Evolutionary conservation across 1,284 basidiomycete genomes (phyloP).

Genomic region (Blastosporella zonata): DNA sequence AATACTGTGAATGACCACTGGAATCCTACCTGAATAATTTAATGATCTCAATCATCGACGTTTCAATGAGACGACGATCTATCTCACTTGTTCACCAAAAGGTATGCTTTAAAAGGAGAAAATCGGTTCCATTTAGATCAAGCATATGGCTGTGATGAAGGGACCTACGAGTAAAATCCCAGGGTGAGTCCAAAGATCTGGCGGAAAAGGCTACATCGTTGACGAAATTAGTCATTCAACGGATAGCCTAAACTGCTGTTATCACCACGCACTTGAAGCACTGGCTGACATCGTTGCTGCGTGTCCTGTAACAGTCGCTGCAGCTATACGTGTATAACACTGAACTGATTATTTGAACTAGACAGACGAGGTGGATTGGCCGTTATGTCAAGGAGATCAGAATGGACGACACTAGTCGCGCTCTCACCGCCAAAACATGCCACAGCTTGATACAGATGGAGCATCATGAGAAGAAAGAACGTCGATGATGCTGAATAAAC

Average conservation of each 20-base stretch:
- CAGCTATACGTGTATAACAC: constrained; percentile 35
- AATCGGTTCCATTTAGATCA: neutral
- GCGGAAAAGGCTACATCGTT: constrained; percentile 25
- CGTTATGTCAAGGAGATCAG: neutral
- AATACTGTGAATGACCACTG: constrained; percentile 32
- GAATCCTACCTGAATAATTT: constrained; percentile 31
- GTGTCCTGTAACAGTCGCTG: constrained; percentile 31
- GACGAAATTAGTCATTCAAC: neutral
- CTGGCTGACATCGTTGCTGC: constrained; percentile 33
- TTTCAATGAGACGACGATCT: neutral
- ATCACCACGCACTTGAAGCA: constrained; percentile 29
- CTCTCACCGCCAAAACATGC: constrained; percentile 34
- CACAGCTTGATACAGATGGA: constrained; percentile 22
- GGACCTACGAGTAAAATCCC: constrained; percentile 30
- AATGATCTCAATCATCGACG: neutral
- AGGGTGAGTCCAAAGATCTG: constrained; percentile 29
- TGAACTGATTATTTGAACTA: constrained; percentile 33
- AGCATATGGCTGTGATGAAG: neutral
- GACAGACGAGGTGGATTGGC: neutral
- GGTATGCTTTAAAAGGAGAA: constrained; percentile 22
- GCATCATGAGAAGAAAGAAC: neutral
- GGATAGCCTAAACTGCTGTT: neutral
- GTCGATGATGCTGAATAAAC: constrained; percentile 1
- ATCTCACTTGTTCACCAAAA: constrained; percentile 26
- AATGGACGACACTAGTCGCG: neutral